Conservation (phyloP, 257 asterid species). For the Przewalskia tangutica region DNA sequence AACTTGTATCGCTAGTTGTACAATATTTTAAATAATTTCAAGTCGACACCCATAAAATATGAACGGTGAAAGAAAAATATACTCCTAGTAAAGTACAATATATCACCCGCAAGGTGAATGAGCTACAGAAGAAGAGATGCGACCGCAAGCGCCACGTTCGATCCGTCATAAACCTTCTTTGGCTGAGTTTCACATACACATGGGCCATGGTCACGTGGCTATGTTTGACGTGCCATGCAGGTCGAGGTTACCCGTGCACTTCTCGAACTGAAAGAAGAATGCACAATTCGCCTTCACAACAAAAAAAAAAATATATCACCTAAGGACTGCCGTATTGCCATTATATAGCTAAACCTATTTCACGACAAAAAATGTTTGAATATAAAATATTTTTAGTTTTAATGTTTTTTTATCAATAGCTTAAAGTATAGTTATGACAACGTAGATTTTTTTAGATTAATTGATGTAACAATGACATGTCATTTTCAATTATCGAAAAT, state of each 20-base stretch:
- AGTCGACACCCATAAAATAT: not conserved
- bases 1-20: not conserved
- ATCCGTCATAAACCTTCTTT: no score
- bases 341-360: not conserved
- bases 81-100: no score
- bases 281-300: no score
- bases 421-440: not conserved
- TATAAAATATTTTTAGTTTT: not conserved
- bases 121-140: no score
- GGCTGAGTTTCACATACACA: no score
- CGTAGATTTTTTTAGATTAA: not conserved
- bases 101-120: no score
- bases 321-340: not conserved
- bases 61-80: not conserved
- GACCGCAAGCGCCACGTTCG: no score
- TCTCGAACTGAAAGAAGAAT: no score
- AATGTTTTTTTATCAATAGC: not conserved
- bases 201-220: no score
- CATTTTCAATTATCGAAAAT: not conserved
- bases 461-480: not conserved
- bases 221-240: no score
- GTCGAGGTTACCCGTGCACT: no score
- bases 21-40: not conserved
- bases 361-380: no score
- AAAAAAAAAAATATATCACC: not conserved